A percentile compares a stretch with the other conserved stretches of the same genome.
phyloP scores from a whole-genome alignment of 306 rosid species.

The Acacia acuminata region DNA sequence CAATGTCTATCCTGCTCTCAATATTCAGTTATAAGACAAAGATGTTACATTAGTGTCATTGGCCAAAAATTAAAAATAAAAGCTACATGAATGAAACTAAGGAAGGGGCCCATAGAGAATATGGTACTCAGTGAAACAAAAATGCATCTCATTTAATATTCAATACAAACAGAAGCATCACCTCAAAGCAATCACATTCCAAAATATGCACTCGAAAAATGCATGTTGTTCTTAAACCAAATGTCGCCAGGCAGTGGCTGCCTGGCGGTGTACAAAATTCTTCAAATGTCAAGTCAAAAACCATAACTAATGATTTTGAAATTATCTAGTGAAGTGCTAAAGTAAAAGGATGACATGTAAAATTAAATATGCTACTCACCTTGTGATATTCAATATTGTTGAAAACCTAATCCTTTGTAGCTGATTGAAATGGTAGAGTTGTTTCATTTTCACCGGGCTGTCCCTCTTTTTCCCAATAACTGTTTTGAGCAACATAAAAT shows the following conservation, averaged over 20 bases:
- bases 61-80: not conserved
- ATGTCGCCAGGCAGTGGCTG: not conserved
- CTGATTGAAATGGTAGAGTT: slow-evolving; percentile 34
- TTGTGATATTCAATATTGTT: not conserved
- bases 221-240: not conserved
- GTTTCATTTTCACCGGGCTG: slow-evolving; percentile 36
- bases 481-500: slow-evolving; percentile 37
- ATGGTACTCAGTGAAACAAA: slow-evolving; percentile 2
- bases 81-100: not conserved
- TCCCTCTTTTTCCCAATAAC: slow-evolving; percentile 37
- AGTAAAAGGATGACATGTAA: not conserved
- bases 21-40: slow-evolving; percentile 1
- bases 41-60: not conserved
- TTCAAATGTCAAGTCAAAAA: not conserved
- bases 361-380: not conserved
- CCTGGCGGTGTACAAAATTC: not conserved
- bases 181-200: not conserved
- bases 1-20: not conserved
- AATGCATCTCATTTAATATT: not conserved
- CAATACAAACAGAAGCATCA: not conserved
- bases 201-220: slow-evolving; percentile 11
- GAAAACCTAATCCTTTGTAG: slow-evolving; percentile 32
- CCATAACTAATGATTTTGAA: not conserved
- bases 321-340: not conserved
- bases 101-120: not conserved